Evolutionary conservation across 1,284 basidiomycete genomes (phyloP).

Genomic region (Ceratobasidium papillatum): DNA sequence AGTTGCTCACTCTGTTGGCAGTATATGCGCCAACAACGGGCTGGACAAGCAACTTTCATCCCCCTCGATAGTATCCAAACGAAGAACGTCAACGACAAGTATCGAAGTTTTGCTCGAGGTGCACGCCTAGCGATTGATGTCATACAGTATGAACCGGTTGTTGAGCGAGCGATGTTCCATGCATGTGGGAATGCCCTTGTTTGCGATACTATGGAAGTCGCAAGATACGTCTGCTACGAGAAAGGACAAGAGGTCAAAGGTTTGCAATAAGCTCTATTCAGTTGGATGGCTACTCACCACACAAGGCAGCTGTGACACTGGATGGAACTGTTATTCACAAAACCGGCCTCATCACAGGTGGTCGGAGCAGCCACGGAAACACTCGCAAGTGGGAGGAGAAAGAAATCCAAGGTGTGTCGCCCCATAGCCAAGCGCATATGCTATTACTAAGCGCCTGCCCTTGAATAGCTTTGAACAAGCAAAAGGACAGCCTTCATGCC

Average conservation of each 20-base stretch:
- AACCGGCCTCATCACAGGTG: constrained; percentile 97
- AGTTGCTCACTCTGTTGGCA: constrained; percentile 50
- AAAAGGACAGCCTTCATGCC: constrained; percentile 77
- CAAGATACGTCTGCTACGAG: constrained; percentile 90
- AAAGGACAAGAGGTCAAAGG: constrained; percentile 96
- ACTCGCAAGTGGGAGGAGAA: constrained; percentile 93
- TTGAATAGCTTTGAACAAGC: constrained; percentile 8
- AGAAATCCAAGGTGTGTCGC: constrained; percentile 78
- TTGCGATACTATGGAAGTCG: constrained; percentile 94
- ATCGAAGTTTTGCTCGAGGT: constrained; percentile 89
- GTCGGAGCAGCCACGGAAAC: constrained; percentile 74
- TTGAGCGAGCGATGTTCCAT: constrained; percentile 95
- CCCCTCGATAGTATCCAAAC: constrained; percentile 96
- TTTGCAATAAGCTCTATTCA: constrained; percentile 52
- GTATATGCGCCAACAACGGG: constrained; percentile 95
- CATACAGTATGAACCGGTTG: constrained; percentile 84
- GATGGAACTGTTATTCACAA: constrained; percentile 98
- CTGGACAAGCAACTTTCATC: constrained; percentile 96
- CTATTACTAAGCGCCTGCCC: neutral
- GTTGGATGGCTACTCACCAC: neutral
- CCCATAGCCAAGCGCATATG: neutral
- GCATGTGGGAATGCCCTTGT: constrained; percentile 95
- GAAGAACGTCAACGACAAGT: constrained; percentile 94
- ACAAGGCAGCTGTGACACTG: constrained; percentile 83
- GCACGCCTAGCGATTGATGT: constrained; percentile 95